Conservation (phyloP, 225 moss, liverwort and hornwort species). For the Marchantia polymorpha region DNA sequence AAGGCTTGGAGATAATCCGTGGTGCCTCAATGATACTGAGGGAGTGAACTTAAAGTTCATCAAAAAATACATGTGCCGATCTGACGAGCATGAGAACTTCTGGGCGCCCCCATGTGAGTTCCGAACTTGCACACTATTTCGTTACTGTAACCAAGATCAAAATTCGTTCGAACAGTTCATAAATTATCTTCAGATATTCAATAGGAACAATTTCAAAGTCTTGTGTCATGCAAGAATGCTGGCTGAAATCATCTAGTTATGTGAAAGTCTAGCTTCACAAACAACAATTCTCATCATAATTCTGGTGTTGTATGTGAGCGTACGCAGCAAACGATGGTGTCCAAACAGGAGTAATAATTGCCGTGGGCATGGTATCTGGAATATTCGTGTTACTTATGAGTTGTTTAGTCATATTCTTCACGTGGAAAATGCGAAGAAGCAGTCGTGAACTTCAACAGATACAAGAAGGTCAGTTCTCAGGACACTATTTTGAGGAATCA, state of each 20-base stretch:
- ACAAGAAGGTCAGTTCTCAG: slow-evolving; percentile 7
- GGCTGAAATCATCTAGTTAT: too few relatives aligned
- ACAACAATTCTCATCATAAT: too few relatives aligned
- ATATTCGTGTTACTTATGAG: not conserved
- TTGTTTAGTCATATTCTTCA: not conserved
- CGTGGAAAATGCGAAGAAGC: slow-evolving; percentile 1
- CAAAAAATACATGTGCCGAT: not conserved
- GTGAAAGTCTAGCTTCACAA: too few relatives aligned
- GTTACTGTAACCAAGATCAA: too few relatives aligned
- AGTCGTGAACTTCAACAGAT: slow-evolving; percentile 4
- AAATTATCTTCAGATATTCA: too few relatives aligned
- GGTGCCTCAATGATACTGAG: not conserved
- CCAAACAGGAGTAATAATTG: not conserved
- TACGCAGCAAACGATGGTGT: not conserved
- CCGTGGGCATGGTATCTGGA: not conserved
- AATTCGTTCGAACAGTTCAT: too few relatives aligned
- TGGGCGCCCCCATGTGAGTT: too few relatives aligned
- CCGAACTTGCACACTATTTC: too few relatives aligned
- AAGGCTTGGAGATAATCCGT: not conserved
- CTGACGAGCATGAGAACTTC: too few relatives aligned
- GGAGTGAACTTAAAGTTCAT: not conserved
- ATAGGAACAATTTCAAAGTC: too few relatives aligned
- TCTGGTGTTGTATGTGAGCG: not conserved
- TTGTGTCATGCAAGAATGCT: too few relatives aligned
- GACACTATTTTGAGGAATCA: not conserved